Evolutionary conservation across 2,329 filamentous ascomycete genomes (phyloP).

Genomic region (Penicillium sp.): DNA sequence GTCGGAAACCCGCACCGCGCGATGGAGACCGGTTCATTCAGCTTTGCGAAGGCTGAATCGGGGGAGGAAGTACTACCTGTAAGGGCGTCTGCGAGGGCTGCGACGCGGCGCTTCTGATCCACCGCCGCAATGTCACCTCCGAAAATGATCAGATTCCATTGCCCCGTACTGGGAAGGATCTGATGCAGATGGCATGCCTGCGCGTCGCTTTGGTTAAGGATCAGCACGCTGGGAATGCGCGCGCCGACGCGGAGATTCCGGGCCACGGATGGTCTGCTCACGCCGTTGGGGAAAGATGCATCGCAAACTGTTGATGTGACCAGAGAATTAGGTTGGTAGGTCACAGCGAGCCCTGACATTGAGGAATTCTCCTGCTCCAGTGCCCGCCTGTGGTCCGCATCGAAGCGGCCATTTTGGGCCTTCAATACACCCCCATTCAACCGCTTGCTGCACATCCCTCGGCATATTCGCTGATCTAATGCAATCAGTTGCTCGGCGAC

Average conservation of each 20-base stretch:
- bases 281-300: neutral
- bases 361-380: too few relatives aligned
- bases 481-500: neutral
- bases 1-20: neutral
- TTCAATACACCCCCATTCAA: too few relatives aligned
- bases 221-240: slow-evolving; percentile 10
- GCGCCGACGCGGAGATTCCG: slow-evolving; percentile 3
- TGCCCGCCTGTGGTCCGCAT: too few relatives aligned
- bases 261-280: neutral
- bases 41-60: neutral
- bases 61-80: neutral
- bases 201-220: slow-evolving; percentile 14
- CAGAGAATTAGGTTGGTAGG: too few relatives aligned
- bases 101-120: slow-evolving; percentile 50
- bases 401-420: too few relatives aligned
- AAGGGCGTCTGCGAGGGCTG: slow-evolving; percentile 47
- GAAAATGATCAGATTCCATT: slow-evolving; percentile 54
- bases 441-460: too few relatives aligned
- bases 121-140: slow-evolving; percentile 58
- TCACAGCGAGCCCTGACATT: too few relatives aligned
- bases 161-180: slow-evolving; percentile 13
- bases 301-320: too few relatives aligned
- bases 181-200: slow-evolving; percentile 15
- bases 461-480: too few relatives aligned
- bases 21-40: too few relatives aligned